Percentiles rank a stretch among this genome's conserved stretches.
Conservation (phyloP, 2,329 filamentous ascomycete species). For the Scedosporium dehoogii region DNA sequence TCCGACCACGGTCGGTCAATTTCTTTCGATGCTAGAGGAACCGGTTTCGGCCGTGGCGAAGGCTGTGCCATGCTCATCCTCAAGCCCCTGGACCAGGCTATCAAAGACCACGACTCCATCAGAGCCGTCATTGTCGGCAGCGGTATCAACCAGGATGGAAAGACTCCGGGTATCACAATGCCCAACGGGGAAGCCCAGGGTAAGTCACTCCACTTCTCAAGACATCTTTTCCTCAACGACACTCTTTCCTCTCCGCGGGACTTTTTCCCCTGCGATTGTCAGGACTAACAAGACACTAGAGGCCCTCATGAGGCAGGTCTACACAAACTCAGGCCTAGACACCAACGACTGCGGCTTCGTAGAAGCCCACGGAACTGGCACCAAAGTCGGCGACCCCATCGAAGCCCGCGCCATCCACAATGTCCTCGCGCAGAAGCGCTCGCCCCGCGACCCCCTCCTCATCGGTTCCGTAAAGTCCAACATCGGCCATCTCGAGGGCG, state of each 20-base stretch:
- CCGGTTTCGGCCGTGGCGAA: conserved; percentile 52
- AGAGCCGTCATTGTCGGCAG: conserved; percentile 39
- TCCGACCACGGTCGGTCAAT: conserved; percentile 41
- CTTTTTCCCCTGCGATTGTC: background rate
- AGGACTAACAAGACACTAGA: conserved; percentile 8
- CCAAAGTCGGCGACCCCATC: conserved; percentile 44
- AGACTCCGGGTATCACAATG: conserved; percentile 44
- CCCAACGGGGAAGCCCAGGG: conserved; percentile 40
- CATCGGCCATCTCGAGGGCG: conserved; percentile 41
- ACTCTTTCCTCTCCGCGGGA: background rate
- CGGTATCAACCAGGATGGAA: conserved; percentile 46
- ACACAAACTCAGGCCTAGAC: conserved; percentile 19
- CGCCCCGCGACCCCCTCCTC: conserved; percentile 30
- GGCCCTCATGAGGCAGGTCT: conserved; percentile 26
- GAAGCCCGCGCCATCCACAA: conserved; percentile 38
- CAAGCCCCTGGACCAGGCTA: conserved; percentile 45
- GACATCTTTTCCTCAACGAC: background rate
- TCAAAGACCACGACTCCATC: conserved; percentile 44
- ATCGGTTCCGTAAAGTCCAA: conserved; percentile 41
- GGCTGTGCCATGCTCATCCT: conserved; percentile 45
- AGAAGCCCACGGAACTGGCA: conserved; percentile 49
- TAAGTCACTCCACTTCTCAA: too few relatives aligned
- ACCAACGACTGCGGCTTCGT: conserved; percentile 22
- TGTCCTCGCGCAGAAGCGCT: conserved; percentile 29
- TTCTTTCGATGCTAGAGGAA: conserved; percentile 23